Evolutionary conservation across 306 rosid species (phyloP).

Genomic region (Castanea crenata): DNA sequence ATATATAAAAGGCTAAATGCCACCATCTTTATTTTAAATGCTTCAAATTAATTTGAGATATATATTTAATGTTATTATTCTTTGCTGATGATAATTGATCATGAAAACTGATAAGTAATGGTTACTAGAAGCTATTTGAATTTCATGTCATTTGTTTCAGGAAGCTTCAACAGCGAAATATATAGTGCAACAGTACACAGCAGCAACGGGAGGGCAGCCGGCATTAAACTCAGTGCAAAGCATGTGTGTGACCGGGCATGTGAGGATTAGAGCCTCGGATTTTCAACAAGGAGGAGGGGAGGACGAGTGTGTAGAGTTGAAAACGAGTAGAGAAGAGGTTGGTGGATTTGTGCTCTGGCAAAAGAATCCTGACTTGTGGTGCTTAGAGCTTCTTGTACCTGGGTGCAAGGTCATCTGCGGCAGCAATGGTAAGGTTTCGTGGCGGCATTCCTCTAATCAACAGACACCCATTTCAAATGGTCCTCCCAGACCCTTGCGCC

Average conservation of each 20-base stretch:
- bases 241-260: conserved; percentile 83
- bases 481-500: conserved; percentile 88
- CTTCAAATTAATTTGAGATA: no score
- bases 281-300: conserved; percentile 55
- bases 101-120: no score
- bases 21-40: no score
- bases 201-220: conserved; percentile 91
- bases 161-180: conserved; percentile 96
- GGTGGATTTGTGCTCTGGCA: conserved; percentile 93
- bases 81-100: no score
- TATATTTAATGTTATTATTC: no score
- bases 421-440: conserved; percentile 80
- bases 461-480: conserved; percentile 60
- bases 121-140: no score
- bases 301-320: conserved; percentile 45
- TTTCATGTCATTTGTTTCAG: conserved; percentile 26
- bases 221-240: conserved; percentile 74
- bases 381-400: conserved; percentile 65
- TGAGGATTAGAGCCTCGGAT: conserved; percentile 74
- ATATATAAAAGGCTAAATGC: no score
- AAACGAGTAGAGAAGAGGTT: conserved; percentile 57
- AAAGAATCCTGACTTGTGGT: conserved; percentile 89
- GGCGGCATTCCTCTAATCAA: conserved; percentile 91
- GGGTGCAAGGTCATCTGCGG: conserved; percentile 85
- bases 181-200: conserved; percentile 86